Evolutionary conservation across 164 flowering plant species (phyloP), one percentile per base, ranked within the genome.

Genomic region (Vitis labrusca): DNA sequence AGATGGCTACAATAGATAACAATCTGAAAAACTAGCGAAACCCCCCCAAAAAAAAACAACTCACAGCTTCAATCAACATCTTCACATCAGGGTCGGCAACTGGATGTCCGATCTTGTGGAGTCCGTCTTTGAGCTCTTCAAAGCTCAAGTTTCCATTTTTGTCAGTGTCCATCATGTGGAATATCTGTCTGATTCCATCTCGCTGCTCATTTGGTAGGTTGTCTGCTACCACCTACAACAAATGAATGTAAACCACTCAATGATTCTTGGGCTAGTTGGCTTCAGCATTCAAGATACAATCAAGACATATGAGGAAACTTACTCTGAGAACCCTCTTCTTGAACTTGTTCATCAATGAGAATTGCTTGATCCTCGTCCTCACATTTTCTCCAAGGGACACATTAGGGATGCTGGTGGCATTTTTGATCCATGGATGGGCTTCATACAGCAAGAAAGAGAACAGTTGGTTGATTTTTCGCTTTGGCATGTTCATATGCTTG

Each of bases 311-410:
- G 2, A 4, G 15, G 50, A 30, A 64, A 61, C 94, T 78, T 85
- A 93, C 98, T 78, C 92, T 73, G 2, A 91, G 82, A 67, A 84
- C 98, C 79, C 77, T 88, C 81, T 86, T 91, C 88, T 93, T 93
- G 78, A 93, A 91, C 81, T 86, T 91, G 62, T 89, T 91, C 94
- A 90, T 89, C 81, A 88, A 76, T 1, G 85, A 79, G 81, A 93
- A 93, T 70, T 93, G 91, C 79, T 88, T 85, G 50, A 93, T 88
- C 78, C 86, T 86, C 30, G 90, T 59, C 66, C 81, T 73, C 19
- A 93, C 95, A 61, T 78, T 76, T 70, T 86, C 89, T 27, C 98
- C 98, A 10, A 93, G 81, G 29, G 81, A 68, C 10, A 91, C 77
- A 75, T 83, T 63, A 0, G 86, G 82, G 4, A 72, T 85, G 13